A percentile compares a stretch with the other conserved stretches of the same genome.
Conservation (phyloP, 768 basidiomycete species). For the Suillus clintonianus region DNA sequence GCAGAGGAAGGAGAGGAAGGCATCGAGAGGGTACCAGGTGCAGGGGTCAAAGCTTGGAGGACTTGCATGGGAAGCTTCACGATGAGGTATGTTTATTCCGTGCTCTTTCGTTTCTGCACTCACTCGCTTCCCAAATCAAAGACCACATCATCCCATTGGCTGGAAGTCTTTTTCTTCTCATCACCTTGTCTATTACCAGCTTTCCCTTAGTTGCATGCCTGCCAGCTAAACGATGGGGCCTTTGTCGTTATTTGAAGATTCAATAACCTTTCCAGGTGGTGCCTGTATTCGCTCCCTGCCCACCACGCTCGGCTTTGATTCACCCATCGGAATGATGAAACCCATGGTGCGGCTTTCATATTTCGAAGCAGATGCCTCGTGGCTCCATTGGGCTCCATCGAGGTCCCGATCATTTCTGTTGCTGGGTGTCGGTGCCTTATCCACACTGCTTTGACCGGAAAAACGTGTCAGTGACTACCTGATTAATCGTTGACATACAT, state of each 20-base stretch:
- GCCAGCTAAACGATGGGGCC: neutral
- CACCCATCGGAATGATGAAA: neutral
- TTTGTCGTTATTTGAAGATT: neutral
- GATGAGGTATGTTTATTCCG: neutral
- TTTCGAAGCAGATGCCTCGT: neutral
- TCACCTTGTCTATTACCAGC: neutral
- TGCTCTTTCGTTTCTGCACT: neutral
- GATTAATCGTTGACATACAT: neutral
- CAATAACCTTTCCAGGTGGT: neutral
- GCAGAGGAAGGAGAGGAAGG: slow-evolving; percentile 66
- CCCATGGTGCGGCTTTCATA: too few relatives aligned
- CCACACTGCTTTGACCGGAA: neutral
- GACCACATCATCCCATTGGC: neutral
- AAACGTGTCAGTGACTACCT: neutral
- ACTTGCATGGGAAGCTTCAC: slow-evolving; percentile 7
- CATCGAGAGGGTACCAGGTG: slow-evolving; percentile 69
- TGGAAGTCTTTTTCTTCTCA: neutral
- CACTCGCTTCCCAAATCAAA: neutral
- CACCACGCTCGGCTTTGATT: neutral
- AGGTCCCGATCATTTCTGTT: neutral
- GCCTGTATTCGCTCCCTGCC: neutral
- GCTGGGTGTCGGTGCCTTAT: neutral
- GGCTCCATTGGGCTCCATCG: neutral
- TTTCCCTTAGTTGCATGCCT: neutral
- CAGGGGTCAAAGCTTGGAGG: slow-evolving; percentile 34